phyloP scores from a whole-genome alignment of 768 basidiomycete genomes.

The Lentinus brumalis region DNA sequence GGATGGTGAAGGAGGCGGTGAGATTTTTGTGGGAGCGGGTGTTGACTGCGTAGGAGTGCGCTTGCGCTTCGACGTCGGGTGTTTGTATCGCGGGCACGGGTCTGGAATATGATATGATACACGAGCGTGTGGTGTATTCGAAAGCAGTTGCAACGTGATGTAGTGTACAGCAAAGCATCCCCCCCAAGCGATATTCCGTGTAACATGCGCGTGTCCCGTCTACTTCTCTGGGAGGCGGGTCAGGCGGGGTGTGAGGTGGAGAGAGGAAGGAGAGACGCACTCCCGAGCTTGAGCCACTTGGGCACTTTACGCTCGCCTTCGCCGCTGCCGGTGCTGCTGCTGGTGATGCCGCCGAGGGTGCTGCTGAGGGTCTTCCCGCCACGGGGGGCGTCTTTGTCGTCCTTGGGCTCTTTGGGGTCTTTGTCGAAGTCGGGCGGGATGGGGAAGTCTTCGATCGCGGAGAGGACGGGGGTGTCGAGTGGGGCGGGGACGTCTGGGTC shows the following conservation, averaged over 20 bases:
- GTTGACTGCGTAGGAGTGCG: not conserved
- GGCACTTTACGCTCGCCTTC: slow-evolving; percentile 61
- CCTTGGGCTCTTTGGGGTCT: slow-evolving; percentile 9
- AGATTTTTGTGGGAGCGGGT: slow-evolving; percentile 28
- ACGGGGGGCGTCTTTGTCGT: not conserved
- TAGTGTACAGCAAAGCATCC: not conserved
- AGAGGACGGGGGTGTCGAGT: slow-evolving; percentile 55
- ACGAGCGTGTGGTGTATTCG: not conserved
- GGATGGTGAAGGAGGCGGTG: slow-evolving; percentile 56
- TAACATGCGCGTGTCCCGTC: too few relatives aligned
- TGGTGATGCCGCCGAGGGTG: slow-evolving; percentile 1
- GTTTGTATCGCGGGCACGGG: too few relatives aligned
- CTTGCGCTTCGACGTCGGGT: too few relatives aligned
- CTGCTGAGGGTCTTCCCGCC: slow-evolving; percentile 10
- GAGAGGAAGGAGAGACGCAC: slow-evolving; percentile 34
- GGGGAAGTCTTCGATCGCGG: slow-evolving; percentile 68
- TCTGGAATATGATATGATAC: not conserved
- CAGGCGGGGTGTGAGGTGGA: not conserved
- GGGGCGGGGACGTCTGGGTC: slow-evolving; percentile 64
- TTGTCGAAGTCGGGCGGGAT: slow-evolving; percentile 46
- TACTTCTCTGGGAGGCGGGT: not conserved
- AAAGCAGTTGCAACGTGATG: too few relatives aligned
- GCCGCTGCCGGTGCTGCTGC: not conserved
- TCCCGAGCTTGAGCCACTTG: slow-evolving; percentile 79
- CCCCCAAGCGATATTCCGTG: too few relatives aligned